Evolutionary conservation across 352 stramenopile genomes (phyloP), one percentile per base, ranked within the genome.

Genomic region (Phytophthora citricola): DNA sequence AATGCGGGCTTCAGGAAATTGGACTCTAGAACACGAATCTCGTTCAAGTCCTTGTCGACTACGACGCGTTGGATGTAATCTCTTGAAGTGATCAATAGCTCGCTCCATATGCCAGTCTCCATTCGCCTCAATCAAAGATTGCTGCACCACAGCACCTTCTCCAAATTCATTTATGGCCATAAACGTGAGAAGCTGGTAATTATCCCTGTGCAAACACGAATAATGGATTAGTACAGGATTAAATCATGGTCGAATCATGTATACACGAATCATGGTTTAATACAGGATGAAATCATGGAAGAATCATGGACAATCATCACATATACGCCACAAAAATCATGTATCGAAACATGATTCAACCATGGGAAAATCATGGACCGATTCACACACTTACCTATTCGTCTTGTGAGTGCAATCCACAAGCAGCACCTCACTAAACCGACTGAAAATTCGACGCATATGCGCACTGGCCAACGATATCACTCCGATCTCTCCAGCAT

Each of bases 111-210:
- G 31, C 48, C 48, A 44, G 31, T 55, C 31, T 7, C 48, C 9
- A 14, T 55, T 55, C 10, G 48, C 48, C 27, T 55, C 49, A 3
- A 54, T 4, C 29, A 54, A 4, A 9, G 48, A 70, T 0, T 66
- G 54, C 20, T 66, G 66, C 1, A 63, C 60, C 0, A 52, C 31
- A 8, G 20, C 17, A 1, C 51, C 43, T 51, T 58, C 51, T 14
- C 44, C 60, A 41, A 62, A 69, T 38, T 69, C 60, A 20, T 63
- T 69, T 12, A 69, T 52, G 4, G 10, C 20, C 53, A 69, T 64
- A 15, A 71, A 54, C 12, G 56, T 47, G 1, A 22, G 34, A 0
- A 68, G 17, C 27, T 75, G 67, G 39, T 71, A 68, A 7, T 71
- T 75, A 45, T 66, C 58, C 0, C 56, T 71, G 43, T 24, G 2